Base-by-base conservation (phyloP, 495 filamentous ascomycete genomes). In the Podospora tetraspora region DNA sequence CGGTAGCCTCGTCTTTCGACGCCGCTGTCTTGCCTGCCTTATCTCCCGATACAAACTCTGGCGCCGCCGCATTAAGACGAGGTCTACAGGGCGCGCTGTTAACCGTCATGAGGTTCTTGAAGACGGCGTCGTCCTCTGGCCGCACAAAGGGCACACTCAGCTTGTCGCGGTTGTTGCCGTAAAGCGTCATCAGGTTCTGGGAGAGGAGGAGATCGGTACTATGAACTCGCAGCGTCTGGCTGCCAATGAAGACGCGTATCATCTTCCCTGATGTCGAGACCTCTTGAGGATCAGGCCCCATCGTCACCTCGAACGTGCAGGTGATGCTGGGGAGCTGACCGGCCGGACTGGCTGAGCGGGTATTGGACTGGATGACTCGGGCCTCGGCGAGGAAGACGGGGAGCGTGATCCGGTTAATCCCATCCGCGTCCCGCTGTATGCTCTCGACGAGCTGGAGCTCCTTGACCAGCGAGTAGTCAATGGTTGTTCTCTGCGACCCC, bases 161-260 rank as follows among this genome's bases (percentile, higher is more conserved):
- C 70, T 95, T 96, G 76, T 91, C 91, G 56, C 91, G 85, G 30
- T 94, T 91, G 73, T 94, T 91, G 73, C 94, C 92, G 69, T 93
- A 92, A 59, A 98, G 83, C 0, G 91, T 90, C 76, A 99, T 85
- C 67, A 88, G 87, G 70, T 96, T 96, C 67, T 93, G 90, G 0
- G 95, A 97, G 74, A 99, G 93, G 12, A 97, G 79, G 29, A 99
- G 85, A 76, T 99, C 96, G 24, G 93, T 94, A 73, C 90, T 94
- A 76, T 96, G 91, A 30, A 91, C 84, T 62, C 94, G 88, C 62
- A 99, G 83, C 29, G 92, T 84, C 75, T 99, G 93, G 72, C 91
- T 96, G 57, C 94, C 94, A 62, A 97, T 81, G 70, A 96, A 90
- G 57, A 96, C 88, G 66, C 91, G 89, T 57, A 96, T 90, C 27